These are phyloP conservation scores for Isabelozyma gotoi DNA, from an alignment of 805 yeast genomes.

Conservation along the genomic window DNA sequence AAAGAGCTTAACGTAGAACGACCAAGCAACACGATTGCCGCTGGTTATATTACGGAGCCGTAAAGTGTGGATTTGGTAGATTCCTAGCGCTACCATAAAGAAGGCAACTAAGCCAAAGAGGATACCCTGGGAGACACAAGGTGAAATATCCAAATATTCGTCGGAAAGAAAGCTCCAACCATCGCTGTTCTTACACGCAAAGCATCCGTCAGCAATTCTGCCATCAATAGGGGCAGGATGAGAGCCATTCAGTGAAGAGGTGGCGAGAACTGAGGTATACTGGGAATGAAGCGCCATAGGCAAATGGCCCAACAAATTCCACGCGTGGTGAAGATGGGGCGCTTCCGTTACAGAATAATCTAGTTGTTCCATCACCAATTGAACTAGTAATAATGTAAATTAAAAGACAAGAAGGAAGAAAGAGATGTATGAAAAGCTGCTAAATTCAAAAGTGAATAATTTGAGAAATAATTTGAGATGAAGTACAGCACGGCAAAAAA, in stretches of 20 bases:
- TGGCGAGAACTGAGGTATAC: neutral
- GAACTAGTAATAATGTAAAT: neutral
- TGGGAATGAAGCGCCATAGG: slow-evolving; percentile 3
- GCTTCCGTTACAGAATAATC: neutral
- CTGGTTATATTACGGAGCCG: slow-evolving; percentile 22
- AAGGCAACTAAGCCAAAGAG: slow-evolving; percentile 42
- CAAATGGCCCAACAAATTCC: slow-evolving; percentile 8
- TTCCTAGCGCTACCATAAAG: slow-evolving; percentile 44
- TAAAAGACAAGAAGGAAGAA: neutral
- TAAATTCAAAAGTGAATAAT: too few species aligned
- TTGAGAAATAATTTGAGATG: too few species aligned
- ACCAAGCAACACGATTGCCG: slow-evolving; percentile 33
- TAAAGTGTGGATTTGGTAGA: slow-evolving; percentile 30
- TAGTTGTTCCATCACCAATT: neutral
- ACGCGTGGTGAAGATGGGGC: slow-evolving; percentile 1
- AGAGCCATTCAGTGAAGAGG: neutral
- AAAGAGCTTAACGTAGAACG: slow-evolving; percentile 42
- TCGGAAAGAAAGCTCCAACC: slow-evolving; percentile 46
- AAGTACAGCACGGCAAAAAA: too few species aligned
- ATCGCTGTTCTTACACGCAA: slow-evolving; percentile 24
- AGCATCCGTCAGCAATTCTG: slow-evolving; percentile 5
- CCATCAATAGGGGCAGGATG: neutral
- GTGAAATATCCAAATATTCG: slow-evolving; percentile 52
- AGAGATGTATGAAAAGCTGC: too few species aligned
- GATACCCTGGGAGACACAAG: slow-evolving; percentile 58